These are phyloP conservation scores for Lipomyces mesembrius DNA, from an alignment of 805 yeast species.

Conservation along the genomic window DNA sequence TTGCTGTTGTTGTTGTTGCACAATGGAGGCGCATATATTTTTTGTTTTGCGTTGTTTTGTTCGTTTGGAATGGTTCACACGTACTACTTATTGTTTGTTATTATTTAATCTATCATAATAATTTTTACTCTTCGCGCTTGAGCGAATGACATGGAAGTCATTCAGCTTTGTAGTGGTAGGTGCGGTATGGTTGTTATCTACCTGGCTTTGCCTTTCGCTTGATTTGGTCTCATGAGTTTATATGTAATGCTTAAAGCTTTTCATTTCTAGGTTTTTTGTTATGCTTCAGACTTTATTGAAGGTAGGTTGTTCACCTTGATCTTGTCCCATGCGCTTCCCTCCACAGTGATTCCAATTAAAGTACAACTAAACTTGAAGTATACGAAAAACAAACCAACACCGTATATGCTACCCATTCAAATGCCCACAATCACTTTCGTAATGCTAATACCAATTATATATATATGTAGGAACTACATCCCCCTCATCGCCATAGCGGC, in stretches of 20 bases:
- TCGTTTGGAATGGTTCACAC: slow-evolving; percentile 1
- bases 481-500: slow-evolving; percentile 10
- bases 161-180: no score
- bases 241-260: no score
- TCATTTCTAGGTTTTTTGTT: no score
- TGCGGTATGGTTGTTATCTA: no score
- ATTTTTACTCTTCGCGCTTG: background rate
- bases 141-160: background rate
- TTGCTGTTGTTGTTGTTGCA: slow-evolving; percentile 12
- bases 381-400: background rate
- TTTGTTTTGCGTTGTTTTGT: slow-evolving; percentile 10
- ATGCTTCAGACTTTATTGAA: no score
- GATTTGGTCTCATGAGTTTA: no score
- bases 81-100: background rate
- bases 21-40: background rate
- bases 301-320: no score
- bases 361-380: background rate
- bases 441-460: no score
- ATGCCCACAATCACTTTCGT: background rate
- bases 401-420: background rate
- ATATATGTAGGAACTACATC: background rate
- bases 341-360: no score
- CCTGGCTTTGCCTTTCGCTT: no score
- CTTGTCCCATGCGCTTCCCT: no score
- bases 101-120: slow-evolving; percentile 7